Percentiles rank a stretch among this genome's conserved stretches.
Evolutionary conservation across 768 basidiomycete genomes (phyloP).

Genomic region (Tylopilus intermedius): DNA sequence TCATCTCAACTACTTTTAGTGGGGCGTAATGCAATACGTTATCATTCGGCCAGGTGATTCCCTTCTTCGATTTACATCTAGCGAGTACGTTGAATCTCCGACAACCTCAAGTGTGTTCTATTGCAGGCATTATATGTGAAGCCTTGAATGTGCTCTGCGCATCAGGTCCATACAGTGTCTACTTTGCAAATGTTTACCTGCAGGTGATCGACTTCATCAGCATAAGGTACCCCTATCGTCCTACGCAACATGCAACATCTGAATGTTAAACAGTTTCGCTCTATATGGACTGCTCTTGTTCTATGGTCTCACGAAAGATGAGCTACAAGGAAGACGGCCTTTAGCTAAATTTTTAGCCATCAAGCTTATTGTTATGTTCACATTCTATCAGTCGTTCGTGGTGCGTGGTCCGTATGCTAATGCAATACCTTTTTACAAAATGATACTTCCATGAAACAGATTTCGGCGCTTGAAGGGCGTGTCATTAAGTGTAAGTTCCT

Average conservation of each 20-base stretch:
- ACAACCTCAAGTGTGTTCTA: slow-evolving; percentile 36
- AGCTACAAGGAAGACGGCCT: slow-evolving; percentile 71
- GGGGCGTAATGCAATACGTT: slow-evolving; percentile 87
- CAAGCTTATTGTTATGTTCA: slow-evolving; percentile 84
- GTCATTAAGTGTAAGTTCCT: slow-evolving; percentile 57
- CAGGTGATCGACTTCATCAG: slow-evolving; percentile 73
- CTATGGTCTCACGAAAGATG: slow-evolving; percentile 76
- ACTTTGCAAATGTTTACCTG: slow-evolving; percentile 67
- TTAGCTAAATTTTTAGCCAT: slow-evolving; percentile 83
- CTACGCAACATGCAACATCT: background rate
- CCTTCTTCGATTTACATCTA: background rate
- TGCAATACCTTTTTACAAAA: background rate
- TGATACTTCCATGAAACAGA: slow-evolving; percentile 36
- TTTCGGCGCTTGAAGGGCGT: slow-evolving; percentile 57
- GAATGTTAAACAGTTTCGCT: slow-evolving; percentile 52
- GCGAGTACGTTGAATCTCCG: slow-evolving; percentile 4
- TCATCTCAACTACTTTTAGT: slow-evolving; percentile 37
- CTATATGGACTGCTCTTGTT: slow-evolving; percentile 83
- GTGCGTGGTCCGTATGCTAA: slow-evolving; percentile 35
- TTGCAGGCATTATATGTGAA: slow-evolving; percentile 77
- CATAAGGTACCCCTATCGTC: slow-evolving; percentile 52
- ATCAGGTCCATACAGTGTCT: slow-evolving; percentile 50
- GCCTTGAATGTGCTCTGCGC: slow-evolving; percentile 65
- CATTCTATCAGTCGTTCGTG: slow-evolving; percentile 81
- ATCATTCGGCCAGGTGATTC: slow-evolving; percentile 55